Evolutionary conservation across 169 alveolate species (phyloP).

Genomic region (Sarcocystis neurona): DNA sequence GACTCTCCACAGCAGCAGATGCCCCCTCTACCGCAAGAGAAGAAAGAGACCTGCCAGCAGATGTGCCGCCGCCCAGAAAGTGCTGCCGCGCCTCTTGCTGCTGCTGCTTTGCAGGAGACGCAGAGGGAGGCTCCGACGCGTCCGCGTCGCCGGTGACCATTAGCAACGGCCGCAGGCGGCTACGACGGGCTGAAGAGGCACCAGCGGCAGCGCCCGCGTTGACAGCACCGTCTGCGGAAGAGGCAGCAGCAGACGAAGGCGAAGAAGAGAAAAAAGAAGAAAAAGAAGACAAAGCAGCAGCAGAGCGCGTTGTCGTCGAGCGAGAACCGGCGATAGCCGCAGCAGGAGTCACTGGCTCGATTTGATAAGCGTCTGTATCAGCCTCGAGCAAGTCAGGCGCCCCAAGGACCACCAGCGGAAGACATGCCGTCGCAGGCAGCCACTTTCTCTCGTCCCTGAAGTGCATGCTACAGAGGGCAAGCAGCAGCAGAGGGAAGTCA

Average conservation of each 20-base stretch:
- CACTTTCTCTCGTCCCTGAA: background rate
- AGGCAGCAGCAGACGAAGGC: background rate
- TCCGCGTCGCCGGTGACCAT: too few species aligned
- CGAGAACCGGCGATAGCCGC: too few species aligned
- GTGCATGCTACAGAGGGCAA: background rate
- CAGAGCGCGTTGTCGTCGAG: background rate
- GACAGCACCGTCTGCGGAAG: background rate
- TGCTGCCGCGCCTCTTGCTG: too few species aligned
- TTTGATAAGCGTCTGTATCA: too few species aligned
- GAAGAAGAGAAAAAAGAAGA: background rate
- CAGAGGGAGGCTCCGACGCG: too few species aligned
- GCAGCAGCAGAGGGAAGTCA: background rate
- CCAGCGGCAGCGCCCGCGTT: background rate
- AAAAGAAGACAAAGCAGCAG: background rate
- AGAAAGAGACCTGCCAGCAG: too few species aligned
- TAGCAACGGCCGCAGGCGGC: too few species aligned
- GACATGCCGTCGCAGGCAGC: conserved; percentile 9
- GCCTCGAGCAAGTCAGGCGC: background rate
- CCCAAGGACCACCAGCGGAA: conserved; percentile 16
- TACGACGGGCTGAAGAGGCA: background rate
- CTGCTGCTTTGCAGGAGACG: too few species aligned
- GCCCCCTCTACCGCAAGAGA: too few species aligned
- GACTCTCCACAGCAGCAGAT: too few species aligned
- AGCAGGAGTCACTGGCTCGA: too few species aligned
- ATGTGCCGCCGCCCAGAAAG: too few species aligned